Evolutionary conservation across 208 protist genomes (phyloP).

Genomic region (Jaenimonas drosophilae): DNA sequence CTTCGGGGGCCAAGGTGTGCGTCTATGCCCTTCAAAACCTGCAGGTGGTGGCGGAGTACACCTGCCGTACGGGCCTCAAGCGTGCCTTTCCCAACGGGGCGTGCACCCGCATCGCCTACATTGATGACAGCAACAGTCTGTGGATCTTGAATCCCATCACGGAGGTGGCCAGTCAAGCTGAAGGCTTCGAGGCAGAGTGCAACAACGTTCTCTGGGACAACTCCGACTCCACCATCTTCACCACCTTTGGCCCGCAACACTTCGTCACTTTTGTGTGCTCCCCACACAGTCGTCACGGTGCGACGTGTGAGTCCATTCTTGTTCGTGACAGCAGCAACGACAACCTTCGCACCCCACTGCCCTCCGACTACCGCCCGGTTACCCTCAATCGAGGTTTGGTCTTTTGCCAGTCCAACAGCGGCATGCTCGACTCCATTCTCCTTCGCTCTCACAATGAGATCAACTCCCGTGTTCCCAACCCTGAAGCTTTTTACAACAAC

Average conservation of each 20-base stretch:
- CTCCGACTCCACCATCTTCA: constrained; percentile 85
- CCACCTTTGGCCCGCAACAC: constrained; percentile 50
- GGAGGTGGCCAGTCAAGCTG: constrained; percentile 62
- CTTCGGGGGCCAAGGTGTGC: constrained; percentile 57
- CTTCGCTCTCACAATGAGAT: constrained; percentile 75
- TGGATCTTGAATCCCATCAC: constrained; percentile 91
- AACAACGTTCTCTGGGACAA: constrained; percentile 89
- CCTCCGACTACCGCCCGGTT: constrained; percentile 59
- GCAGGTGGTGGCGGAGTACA: constrained; percentile 79
- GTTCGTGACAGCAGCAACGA: constrained; percentile 39
- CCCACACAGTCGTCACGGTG: constrained; percentile 80
- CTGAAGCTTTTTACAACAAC: constrained; percentile 84
- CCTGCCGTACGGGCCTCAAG: constrained; percentile 48
- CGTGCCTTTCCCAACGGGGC: constrained; percentile 72
- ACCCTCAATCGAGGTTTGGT: constrained; percentile 73
- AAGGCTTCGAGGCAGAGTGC: constrained; percentile 51
- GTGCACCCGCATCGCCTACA: constrained; percentile 88
- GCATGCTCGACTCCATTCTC: constrained; percentile 44
- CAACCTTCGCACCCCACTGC: constrained; percentile 66
- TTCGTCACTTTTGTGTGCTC: constrained; percentile 88
- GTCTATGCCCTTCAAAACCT: constrained; percentile 84
- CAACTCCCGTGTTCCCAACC: constrained; percentile 25
- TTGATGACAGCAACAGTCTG: constrained; percentile 75
- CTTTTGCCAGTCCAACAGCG: constrained; percentile 62
- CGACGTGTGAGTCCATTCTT: constrained; percentile 73